Conservation (phyloP, 2,329 filamentous ascomycete genomes). For the Cladorrhinum sp. region DNA sequence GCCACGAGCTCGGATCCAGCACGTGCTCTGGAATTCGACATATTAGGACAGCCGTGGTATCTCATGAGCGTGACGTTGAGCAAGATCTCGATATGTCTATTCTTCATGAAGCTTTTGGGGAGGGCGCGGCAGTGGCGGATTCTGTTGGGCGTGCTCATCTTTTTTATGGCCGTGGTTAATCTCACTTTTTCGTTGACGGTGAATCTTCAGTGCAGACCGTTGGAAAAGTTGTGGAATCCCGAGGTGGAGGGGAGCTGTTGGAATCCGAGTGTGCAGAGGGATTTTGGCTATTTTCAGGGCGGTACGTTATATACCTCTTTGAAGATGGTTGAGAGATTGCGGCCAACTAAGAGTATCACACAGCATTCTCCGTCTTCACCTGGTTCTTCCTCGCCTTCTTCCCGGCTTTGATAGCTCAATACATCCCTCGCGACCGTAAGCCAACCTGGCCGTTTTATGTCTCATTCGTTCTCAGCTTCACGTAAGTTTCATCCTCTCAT, state of each 20-base stretch:
- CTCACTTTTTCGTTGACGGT: conserved; percentile 33
- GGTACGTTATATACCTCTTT: conserved; percentile 20
- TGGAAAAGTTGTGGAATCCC: conserved; percentile 37
- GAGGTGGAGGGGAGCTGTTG: conserved; percentile 33
- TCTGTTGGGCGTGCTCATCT: conserved; percentile 31
- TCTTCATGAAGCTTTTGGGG: conserved; percentile 33
- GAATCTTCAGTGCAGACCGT: conserved; percentile 38
- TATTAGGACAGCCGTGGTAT: conserved; percentile 37
- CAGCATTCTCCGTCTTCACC: conserved; percentile 36
- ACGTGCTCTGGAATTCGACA: conserved; percentile 34
- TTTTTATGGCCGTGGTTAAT: conserved; percentile 34
- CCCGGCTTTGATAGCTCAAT: conserved; percentile 32
- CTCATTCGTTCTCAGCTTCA: conserved; percentile 30
- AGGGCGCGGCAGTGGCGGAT: conserved; percentile 32
- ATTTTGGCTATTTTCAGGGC: conserved; percentile 37
- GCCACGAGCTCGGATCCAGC: conserved; percentile 27
- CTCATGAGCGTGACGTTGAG: conserved; percentile 35
- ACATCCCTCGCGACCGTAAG: conserved; percentile 29
- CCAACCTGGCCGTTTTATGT: conserved; percentile 37
- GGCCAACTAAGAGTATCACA: neutral
- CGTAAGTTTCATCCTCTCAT: too few relatives aligned
- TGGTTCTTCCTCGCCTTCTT: conserved; percentile 38
- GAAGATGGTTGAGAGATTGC: too few relatives aligned
- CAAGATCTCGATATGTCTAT: conserved; percentile 39
- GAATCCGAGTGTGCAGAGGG: conserved; percentile 32